Evolutionary conservation across 176 grass and related monocot species (phyloP).

Genomic region (Thinopyrum elongatum): DNA sequence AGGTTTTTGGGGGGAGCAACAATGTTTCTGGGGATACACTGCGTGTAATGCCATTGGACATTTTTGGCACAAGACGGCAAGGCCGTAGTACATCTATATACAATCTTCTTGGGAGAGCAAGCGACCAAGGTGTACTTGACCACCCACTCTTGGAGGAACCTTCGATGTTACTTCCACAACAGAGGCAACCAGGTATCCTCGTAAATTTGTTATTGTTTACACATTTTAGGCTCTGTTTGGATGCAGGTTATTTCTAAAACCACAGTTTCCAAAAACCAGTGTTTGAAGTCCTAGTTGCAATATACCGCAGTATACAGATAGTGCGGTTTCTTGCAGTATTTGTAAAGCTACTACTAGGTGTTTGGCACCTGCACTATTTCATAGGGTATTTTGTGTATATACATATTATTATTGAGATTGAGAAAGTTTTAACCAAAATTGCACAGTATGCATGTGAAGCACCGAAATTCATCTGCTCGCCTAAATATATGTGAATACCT

Average conservation of each 20-base stretch:
- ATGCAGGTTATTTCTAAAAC: neutral
- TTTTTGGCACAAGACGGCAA: slow-evolving; percentile 93
- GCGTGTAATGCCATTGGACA: slow-evolving; percentile 94
- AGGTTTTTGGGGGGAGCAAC: slow-evolving; percentile 77
- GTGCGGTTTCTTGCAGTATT: neutral
- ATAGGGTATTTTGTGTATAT: neutral
- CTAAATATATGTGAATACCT: neutral
- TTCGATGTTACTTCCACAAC: slow-evolving; percentile 58
- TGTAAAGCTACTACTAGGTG: neutral
- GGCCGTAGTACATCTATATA: slow-evolving; percentile 95
- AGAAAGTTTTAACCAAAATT: neutral
- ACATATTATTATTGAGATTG: neutral
- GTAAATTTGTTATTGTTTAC: neutral
- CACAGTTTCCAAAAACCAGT: too few species aligned
- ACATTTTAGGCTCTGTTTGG: neutral
- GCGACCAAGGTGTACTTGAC: slow-evolving; percentile 71
- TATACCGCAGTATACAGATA: neutral
- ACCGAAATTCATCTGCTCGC: neutral
- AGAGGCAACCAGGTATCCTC: slow-evolving; percentile 76
- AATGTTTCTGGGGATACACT: slow-evolving; percentile 74
- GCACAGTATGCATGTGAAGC: neutral
- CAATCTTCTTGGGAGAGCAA: slow-evolving; percentile 86
- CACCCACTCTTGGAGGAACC: slow-evolving; percentile 93
- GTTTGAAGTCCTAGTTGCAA: neutral
- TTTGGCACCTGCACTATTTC: neutral